phyloP scores from a whole-genome alignment of 2,329 filamentous ascomycete genomes.

The Tolypocladium album region DNA sequence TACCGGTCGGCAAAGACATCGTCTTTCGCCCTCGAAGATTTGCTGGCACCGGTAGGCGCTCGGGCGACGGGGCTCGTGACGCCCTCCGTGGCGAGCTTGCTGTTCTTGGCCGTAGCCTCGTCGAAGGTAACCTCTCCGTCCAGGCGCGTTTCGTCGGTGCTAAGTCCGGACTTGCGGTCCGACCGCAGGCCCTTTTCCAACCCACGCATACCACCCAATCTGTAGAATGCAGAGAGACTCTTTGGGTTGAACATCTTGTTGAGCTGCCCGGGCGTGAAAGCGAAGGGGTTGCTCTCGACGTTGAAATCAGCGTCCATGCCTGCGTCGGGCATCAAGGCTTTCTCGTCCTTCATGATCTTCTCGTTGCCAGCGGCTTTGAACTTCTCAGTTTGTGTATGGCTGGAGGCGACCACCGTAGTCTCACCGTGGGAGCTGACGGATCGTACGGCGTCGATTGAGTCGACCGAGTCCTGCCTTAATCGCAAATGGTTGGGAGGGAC shows the following conservation, averaged over 20 bases:
- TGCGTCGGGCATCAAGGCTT: slow-evolving; percentile 64
- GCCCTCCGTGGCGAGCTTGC: slow-evolving; percentile 23
- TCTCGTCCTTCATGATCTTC: slow-evolving; percentile 51
- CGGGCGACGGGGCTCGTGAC: slow-evolving; percentile 1
- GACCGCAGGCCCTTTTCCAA: slow-evolving; percentile 70
- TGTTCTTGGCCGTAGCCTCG: slow-evolving; percentile 42
- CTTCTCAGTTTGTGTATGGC: slow-evolving; percentile 32
- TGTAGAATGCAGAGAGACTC: slow-evolving; percentile 70
- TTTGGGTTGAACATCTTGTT: slow-evolving; percentile 87
- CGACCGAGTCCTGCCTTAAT: slow-evolving; percentile 58
- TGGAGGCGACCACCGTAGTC: slow-evolving; percentile 43
- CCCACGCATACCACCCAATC: slow-evolving; percentile 66
- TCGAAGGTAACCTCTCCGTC: slow-evolving; percentile 61
- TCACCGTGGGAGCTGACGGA: slow-evolving; percentile 51
- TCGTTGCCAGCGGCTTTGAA: slow-evolving; percentile 31
- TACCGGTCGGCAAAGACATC: slow-evolving; percentile 50
- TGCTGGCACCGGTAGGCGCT: neutral
- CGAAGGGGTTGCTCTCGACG: slow-evolving; percentile 73
- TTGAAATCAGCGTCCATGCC: slow-evolving; percentile 68
- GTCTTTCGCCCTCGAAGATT: slow-evolving; percentile 5
- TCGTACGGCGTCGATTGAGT: slow-evolving; percentile 51
- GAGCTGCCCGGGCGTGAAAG: slow-evolving; percentile 73
- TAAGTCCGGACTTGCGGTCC: slow-evolving; percentile 63
- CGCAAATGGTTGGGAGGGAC: slow-evolving; percentile 48
- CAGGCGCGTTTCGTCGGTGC: slow-evolving; percentile 60